Percentiles rank a stretch among this genome's conserved stretches.
Evolutionary conservation across 1,139 yeast species (phyloP).

Genomic region (Candida sanyaensis): DNA sequence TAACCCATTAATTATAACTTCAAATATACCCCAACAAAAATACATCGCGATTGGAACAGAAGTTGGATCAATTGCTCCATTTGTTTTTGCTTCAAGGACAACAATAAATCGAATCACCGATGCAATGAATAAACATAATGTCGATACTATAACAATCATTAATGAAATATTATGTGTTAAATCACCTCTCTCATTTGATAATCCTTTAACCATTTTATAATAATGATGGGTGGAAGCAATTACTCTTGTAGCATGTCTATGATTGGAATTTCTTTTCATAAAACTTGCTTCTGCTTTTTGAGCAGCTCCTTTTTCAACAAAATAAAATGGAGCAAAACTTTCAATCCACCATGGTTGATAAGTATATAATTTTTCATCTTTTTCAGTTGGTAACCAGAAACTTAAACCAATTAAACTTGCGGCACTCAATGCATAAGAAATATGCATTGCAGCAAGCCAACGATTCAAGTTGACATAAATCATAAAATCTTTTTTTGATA

Average conservation of each 20-base stretch:
- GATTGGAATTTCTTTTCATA: conserved; percentile 46
- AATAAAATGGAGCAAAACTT: conserved; percentile 43
- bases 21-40: conserved; percentile 43
- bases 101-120: conserved; percentile 34
- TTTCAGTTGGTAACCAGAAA: conserved; percentile 54
- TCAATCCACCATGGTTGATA: conserved; percentile 54
- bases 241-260: conserved; percentile 45
- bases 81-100: conserved; percentile 29
- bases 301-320: conserved; percentile 40
- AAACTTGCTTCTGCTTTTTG: conserved; percentile 43
- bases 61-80: conserved; percentile 21
- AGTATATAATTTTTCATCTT: conserved; percentile 44
- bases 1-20: conserved; percentile 33
- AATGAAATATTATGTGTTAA: conserved; percentile 41
- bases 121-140: conserved; percentile 34
- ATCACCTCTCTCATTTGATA: conserved; percentile 40
- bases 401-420: conserved; percentile 51
- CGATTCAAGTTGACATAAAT: conserved; percentile 7
- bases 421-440: conserved; percentile 58
- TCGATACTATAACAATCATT: conserved; percentile 30
- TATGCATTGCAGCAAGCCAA: conserved; percentile 50
- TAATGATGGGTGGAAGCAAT: conserved; percentile 49
- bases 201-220: conserved; percentile 41
- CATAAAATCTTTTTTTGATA: conserved; percentile 17
- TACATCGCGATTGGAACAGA: conserved; percentile 33